Evolutionary conservation across 2,329 filamentous ascomycete species (phyloP).

Genomic region (Penicillium sp.): DNA sequence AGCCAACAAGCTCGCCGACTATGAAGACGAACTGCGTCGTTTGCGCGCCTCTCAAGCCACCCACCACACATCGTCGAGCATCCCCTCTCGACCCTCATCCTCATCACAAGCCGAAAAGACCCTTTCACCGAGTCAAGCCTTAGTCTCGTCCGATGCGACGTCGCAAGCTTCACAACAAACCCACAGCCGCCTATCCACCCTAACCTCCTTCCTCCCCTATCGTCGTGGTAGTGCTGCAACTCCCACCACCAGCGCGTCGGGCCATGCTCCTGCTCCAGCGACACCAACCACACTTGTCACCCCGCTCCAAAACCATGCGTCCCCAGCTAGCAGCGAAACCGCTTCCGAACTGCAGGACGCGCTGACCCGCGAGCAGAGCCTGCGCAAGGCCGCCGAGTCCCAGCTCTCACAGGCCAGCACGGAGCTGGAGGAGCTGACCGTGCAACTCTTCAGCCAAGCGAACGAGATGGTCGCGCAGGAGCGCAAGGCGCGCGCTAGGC

Average conservation of each 20-base stretch:
- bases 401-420: constrained; percentile 55
- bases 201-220: constrained; percentile 43
- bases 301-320: constrained; percentile 17
- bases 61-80: constrained; percentile 25
- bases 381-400: constrained; percentile 60
- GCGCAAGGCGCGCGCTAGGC: constrained; percentile 57
- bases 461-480: constrained; percentile 68
- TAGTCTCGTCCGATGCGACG: constrained; percentile 21
- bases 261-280: constrained; percentile 20
- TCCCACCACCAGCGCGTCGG: constrained; percentile 30
- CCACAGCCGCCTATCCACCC: constrained; percentile 39
- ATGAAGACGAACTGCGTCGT: constrained; percentile 62
- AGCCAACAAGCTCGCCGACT: constrained; percentile 62
- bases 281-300: constrained; percentile 11
- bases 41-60: constrained; percentile 41
- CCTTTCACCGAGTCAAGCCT: constrained; percentile 41
- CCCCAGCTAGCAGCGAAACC: constrained; percentile 27
- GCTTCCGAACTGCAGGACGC: constrained; percentile 53
- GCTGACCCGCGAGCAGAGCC: constrained; percentile 56
- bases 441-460: constrained; percentile 62
- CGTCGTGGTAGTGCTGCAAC: constrained; percentile 38
- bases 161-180: constrained; percentile 29
- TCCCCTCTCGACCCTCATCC: constrained; percentile 32
- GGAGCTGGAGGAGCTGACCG: constrained; percentile 64
- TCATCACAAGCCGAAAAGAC: constrained; percentile 35